phyloP scores from a whole-genome alignment of 495 filamentous ascomycete species.

The Letharia lupina region DNA sequence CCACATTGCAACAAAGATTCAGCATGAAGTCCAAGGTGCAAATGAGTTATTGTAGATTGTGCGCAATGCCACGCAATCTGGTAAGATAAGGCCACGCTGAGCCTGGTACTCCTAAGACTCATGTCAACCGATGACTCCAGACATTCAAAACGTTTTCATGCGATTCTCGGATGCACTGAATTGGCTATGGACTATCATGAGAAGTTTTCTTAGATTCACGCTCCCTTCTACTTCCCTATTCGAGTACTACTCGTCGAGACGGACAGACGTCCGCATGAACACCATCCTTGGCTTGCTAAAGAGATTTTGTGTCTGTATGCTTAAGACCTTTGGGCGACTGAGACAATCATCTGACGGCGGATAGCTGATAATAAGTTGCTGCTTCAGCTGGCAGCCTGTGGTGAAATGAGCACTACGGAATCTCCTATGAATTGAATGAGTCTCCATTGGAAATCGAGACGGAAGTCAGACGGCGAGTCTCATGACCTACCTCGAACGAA shows the following conservation, averaged over 20 bases:
- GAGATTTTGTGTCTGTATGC: no score
- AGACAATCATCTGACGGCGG: not conserved
- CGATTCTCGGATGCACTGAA: not conserved
- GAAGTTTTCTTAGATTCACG: not conserved
- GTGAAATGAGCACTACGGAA: constrained; percentile 92
- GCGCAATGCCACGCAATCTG: no score
- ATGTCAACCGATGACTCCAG: not conserved
- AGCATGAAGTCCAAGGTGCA: no score
- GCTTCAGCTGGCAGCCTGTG: constrained; percentile 43
- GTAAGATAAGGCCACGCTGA: not conserved
- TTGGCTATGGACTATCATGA: not conserved
- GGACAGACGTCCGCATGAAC: not conserved
- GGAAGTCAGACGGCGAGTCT: not conserved
- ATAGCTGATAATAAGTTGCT: not conserved
- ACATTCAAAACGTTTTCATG: not conserved
- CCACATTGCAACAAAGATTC: no score
- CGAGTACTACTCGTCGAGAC: not conserved
- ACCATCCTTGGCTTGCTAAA: not conserved
- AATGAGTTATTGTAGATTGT: no score
- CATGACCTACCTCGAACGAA: constrained; percentile 78
- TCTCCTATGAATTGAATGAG: constrained; percentile 52
- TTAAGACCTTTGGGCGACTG: no score
- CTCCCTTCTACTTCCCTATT: not conserved
- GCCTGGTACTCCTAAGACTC: not conserved
- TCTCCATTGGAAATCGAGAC: not conserved